Percentiles rank a stretch among this genome's conserved stretches.
Evolutionary conservation across 306 rosid genomes (phyloP).

Genomic region (Albizia julibrissin): DNA sequence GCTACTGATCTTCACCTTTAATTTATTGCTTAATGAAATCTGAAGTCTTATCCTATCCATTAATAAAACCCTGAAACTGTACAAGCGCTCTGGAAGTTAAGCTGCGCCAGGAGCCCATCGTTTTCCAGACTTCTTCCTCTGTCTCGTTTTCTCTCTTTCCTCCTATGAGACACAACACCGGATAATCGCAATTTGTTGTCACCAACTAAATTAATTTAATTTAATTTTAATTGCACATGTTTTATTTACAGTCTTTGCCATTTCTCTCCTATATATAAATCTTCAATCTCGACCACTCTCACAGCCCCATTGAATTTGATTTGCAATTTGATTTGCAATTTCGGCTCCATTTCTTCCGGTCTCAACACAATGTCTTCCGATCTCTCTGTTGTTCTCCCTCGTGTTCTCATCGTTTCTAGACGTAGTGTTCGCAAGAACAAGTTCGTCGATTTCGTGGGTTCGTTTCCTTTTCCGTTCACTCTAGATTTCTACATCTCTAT

Average conservation of each 20-base stretch:
- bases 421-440: constrained; percentile 94
- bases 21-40: neutral
- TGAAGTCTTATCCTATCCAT: neutral
- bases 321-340: neutral
- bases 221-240: neutral
- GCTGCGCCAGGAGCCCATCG: constrained; percentile 26
- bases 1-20: neutral
- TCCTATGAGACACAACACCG: neutral
- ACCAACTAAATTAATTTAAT: neutral
- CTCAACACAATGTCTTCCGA: constrained; percentile 56
- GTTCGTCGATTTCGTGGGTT: constrained; percentile 94
- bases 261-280: neutral
- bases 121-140: neutral
- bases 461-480: constrained; percentile 3
- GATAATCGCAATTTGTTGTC: neutral
- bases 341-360: neutral
- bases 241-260: neutral
- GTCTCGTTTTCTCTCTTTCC: neutral
- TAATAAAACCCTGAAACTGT: neutral
- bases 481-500: neutral
- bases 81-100: constrained; percentile 5
- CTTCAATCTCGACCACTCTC: neutral
- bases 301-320: neutral
- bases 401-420: constrained; percentile 92
- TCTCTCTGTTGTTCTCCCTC: constrained; percentile 83